Percentiles rank a stretch among this genome's conserved stretches.
Conservation (phyloP, 805 yeast genomes). For the Starmerella geochares region DNA sequence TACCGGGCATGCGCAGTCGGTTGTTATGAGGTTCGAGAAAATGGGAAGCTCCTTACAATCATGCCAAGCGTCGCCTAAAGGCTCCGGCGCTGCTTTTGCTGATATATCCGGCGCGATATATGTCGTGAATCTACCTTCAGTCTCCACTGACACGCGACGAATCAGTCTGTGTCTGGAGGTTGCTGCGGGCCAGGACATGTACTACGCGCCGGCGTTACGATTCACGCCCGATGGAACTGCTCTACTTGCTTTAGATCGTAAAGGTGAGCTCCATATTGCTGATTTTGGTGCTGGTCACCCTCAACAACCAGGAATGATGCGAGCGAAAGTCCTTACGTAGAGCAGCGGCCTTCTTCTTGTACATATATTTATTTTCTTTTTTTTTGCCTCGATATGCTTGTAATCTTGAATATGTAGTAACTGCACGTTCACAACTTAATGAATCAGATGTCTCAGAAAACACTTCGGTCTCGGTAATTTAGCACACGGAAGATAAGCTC, state of each 20-base stretch:
- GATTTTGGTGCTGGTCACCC: conserved; percentile 86
- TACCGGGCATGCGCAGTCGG: conserved; percentile 44
- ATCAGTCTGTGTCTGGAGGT: conserved; percentile 67
- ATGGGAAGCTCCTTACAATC: conserved; percentile 71
- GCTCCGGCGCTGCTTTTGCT: conserved; percentile 72
- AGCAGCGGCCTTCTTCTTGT: not conserved
- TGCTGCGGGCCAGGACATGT: conserved; percentile 56
- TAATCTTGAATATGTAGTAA: no score
- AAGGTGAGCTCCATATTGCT: conserved; percentile 65
- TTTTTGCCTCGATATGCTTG: no score
- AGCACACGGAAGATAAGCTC: conserved; percentile 22
- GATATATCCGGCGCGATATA: conserved; percentile 71
- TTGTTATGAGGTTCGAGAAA: conserved; percentile 59
- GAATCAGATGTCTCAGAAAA: not conserved
- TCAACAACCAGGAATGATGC: conserved; percentile 35
- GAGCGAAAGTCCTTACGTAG: conserved; percentile 26
- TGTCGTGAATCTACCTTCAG: conserved; percentile 49
- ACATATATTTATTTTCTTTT: not conserved
- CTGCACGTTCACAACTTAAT: no score
- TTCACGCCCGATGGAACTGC: conserved; percentile 78
- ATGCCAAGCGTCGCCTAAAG: conserved; percentile 69
- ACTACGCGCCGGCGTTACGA: conserved; percentile 67
- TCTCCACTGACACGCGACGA: conserved; percentile 37
- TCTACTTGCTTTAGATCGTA: conserved; percentile 65
- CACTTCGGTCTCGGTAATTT: conserved; percentile 4